Percentiles rank a stretch among this genome's conserved stretches.
phyloP scores from a whole-genome alignment of 1,284 basidiomycete species.

The Marasmius sp. region DNA sequence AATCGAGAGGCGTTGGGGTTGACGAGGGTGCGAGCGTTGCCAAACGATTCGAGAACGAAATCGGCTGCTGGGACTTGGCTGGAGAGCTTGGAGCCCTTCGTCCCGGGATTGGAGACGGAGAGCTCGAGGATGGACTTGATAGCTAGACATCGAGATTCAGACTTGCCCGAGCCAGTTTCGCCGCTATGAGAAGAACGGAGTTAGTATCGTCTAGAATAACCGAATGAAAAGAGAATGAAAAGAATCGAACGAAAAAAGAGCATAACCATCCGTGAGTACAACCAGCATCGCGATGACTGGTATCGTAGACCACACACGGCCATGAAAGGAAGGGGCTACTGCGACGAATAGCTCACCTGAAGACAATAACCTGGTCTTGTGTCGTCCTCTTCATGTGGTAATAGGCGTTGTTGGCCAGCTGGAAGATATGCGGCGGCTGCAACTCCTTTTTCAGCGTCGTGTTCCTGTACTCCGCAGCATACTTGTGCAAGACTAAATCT shows the following conservation, averaged over 20 bases:
- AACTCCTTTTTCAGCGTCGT: conserved; percentile 51
- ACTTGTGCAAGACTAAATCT: conserved; percentile 81
- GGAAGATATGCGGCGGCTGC: conserved; percentile 84
- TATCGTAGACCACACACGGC: not conserved
- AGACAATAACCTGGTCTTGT: conserved; percentile 88
- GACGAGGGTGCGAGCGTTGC: conserved; percentile 85
- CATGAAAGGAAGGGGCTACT: not conserved
- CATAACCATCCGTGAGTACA: not conserved
- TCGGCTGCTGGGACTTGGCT: conserved; percentile 89
- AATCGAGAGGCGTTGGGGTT: conserved; percentile 92
- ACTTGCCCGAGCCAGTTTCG: conserved; percentile 92
- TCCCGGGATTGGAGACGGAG: conserved; percentile 85
- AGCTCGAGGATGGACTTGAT: conserved; percentile 90
- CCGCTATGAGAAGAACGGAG: conserved; percentile 53
- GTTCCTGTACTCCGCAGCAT: conserved; percentile 75
- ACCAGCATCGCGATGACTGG: not conserved
- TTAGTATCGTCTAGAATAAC: not conserved
- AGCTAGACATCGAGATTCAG: conserved; percentile 85
- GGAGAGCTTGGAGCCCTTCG: conserved; percentile 89
- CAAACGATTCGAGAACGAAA: conserved; percentile 94
- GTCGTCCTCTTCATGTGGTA: conserved; percentile 95
- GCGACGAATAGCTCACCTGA: conserved; percentile 53
- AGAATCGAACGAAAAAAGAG: not conserved
- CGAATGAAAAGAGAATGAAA: not conserved
- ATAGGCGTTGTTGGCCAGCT: conserved; percentile 88